Conservation (phyloP, 1,284 basidiomycete species). For the Ceratobasidium sp. region DNA sequence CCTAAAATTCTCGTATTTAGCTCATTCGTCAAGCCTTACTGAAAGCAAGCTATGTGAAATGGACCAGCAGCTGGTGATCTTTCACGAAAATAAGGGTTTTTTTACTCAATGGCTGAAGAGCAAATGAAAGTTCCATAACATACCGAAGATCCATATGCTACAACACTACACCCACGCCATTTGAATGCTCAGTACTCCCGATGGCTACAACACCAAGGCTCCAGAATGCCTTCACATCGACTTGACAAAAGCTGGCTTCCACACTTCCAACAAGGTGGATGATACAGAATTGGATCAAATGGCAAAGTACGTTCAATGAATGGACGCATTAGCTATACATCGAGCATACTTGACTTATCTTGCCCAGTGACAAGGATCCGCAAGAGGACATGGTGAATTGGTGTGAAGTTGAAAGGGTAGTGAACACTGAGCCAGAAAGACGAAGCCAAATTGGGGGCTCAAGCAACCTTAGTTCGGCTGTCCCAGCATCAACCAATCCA, state of each 20-base stretch:
- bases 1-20: conserved; percentile 16
- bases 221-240: conserved; percentile 26
- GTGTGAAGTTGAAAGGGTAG: no score
- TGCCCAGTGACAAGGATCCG: no score
- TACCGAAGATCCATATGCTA: conserved; percentile 22
- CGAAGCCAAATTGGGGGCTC: no score
- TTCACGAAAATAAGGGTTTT: neutral
- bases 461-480: no score
- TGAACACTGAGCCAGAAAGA: no score
- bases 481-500: no score
- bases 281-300: conserved; percentile 23
- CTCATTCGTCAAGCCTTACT: conserved; percentile 7
- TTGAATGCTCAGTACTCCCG: neutral
- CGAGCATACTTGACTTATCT: conserved; percentile 1
- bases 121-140: neutral
- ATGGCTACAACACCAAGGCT: conserved; percentile 31
- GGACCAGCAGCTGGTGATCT: neutral
- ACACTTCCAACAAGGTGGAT: conserved; percentile 6
- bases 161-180: conserved; percentile 13
- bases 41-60: neutral
- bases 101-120: neutral
- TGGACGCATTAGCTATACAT: conserved; percentile 37
- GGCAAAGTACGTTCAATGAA: conserved; percentile 5
- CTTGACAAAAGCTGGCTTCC: conserved; percentile 18
- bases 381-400: no score